Evolutionary conservation across 192 early-diverging fungal species (phyloP).

Genomic region (Coemansia sp.): DNA sequence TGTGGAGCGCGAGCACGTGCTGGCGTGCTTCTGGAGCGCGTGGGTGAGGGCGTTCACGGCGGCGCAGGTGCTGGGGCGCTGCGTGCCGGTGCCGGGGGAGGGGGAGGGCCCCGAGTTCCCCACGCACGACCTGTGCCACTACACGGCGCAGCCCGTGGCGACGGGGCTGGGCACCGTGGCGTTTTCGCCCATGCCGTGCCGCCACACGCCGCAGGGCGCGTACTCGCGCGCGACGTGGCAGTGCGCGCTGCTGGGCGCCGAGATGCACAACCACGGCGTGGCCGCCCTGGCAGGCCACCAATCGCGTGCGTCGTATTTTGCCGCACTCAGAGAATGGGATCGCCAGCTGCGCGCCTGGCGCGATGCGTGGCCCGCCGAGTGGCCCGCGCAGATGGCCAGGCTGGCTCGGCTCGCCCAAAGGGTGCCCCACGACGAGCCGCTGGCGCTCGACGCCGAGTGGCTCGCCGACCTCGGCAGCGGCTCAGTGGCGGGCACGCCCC

Average conservation of each 20-base stretch:
- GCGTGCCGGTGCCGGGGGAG: not conserved
- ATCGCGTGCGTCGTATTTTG: slow-evolving; percentile 12
- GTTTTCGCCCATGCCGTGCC: slow-evolving; percentile 6
- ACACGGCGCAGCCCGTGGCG: slow-evolving; percentile 21
- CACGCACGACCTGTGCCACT: slow-evolving; percentile 39
- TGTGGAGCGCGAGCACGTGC: slow-evolving; percentile 38
- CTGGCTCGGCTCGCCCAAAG: not conserved
- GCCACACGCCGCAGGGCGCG: not conserved
- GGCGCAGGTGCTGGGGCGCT: slow-evolving; percentile 23
- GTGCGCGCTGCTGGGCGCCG: slow-evolving; percentile 16
- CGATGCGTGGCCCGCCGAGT: slow-evolving; percentile 19
- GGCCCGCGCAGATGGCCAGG: slow-evolving; percentile 20
- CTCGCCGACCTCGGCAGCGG: not conserved
- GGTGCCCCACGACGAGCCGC: not conserved
- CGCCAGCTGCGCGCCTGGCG: slow-evolving; percentile 13
- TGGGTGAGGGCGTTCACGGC: slow-evolving; percentile 26
- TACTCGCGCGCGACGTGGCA: slow-evolving; percentile 26
- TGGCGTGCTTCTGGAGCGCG: slow-evolving; percentile 36
- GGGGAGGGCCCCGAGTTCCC: slow-evolving; percentile 21
- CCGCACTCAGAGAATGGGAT: slow-evolving; percentile 21
- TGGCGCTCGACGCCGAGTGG: not conserved
- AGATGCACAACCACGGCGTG: slow-evolving; percentile 25
- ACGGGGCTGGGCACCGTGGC: not conserved
- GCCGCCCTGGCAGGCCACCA: slow-evolving; percentile 7
- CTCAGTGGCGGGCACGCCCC: not conserved